Percentiles rank a stretch among this genome's conserved stretches.
These are phyloP conservation scores for Parasitella parasitica DNA, from an alignment of 371 early-diverging fungal genomes.

Conservation along the genomic window DNA sequence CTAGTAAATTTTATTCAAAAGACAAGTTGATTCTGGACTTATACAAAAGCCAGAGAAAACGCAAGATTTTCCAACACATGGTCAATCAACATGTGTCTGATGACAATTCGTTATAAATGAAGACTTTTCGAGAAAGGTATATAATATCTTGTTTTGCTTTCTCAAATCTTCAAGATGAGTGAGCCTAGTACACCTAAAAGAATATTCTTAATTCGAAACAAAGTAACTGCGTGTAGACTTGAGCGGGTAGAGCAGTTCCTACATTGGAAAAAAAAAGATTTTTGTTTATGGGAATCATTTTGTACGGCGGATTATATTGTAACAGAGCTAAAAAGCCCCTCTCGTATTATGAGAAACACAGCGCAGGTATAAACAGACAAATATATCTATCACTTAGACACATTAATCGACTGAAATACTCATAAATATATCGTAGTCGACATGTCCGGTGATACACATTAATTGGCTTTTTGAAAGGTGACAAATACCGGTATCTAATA, in stretches of 20 bases:
- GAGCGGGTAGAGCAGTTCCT: not conserved
- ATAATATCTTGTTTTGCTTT: not conserved
- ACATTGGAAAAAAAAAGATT: not conserved
- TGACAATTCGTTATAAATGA: too few relatives aligned
- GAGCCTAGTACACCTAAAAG: not conserved
- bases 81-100: not conserved
- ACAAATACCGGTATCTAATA: not conserved
- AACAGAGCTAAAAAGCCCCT: not conserved
- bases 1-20: too few relatives aligned
- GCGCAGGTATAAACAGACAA: not conserved
- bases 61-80: too few relatives aligned
- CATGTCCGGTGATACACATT: not conserved
- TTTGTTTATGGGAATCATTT: not conserved
- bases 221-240: not conserved
- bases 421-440: not conserved
- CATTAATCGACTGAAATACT: too few relatives aligned
- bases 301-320: not conserved
- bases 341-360: not conserved
- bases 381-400: too few relatives aligned
- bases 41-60: too few relatives aligned
- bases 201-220: not conserved
- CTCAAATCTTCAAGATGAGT: not conserved
- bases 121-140: too few relatives aligned
- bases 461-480: constrained; percentile 3
- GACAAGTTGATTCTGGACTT: too few relatives aligned